phyloP scores from a whole-genome alignment of 805 yeast species.

The Saccharomyces eubayanus region DNA sequence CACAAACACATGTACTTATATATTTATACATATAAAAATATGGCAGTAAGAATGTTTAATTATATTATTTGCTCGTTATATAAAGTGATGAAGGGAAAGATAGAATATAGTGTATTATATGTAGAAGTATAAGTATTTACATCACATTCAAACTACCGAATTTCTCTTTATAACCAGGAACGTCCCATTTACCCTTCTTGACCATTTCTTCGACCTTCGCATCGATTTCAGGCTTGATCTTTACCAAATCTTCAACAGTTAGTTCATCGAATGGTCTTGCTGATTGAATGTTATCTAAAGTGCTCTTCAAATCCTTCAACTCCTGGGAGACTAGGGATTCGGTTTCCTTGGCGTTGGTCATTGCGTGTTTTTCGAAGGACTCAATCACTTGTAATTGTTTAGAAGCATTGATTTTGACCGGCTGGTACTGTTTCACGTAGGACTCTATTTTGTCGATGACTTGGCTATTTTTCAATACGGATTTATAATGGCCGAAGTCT shows the following conservation, averaged over 20 bases:
- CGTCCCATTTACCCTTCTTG: conserved; percentile 94
- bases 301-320: conserved; percentile 74
- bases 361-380: conserved; percentile 88
- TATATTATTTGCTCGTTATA: conserved; percentile 2
- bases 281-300: conserved; percentile 86
- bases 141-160: conserved; percentile 94
- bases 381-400: conserved; percentile 88
- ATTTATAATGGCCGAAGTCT: conserved; percentile 75
- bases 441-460: conserved; percentile 75
- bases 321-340: conserved; percentile 83
- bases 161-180: conserved; percentile 97
- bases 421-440: conserved; percentile 67
- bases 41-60: neutral
- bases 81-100: conserved; percentile 1
- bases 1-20: neutral
- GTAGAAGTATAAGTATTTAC: conserved; percentile 30
- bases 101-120: neutral
- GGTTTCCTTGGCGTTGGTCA: conserved; percentile 90
- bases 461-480: conserved; percentile 69
- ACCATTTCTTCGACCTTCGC: conserved; percentile 93
- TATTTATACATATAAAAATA: neutral
- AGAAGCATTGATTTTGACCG: conserved; percentile 76
- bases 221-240: conserved; percentile 96
- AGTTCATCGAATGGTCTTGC: conserved; percentile 98
- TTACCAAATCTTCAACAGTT: conserved; percentile 87